Evolutionary conservation across 208 protist species (phyloP).

Genomic region (Borovskyia barvae): DNA sequence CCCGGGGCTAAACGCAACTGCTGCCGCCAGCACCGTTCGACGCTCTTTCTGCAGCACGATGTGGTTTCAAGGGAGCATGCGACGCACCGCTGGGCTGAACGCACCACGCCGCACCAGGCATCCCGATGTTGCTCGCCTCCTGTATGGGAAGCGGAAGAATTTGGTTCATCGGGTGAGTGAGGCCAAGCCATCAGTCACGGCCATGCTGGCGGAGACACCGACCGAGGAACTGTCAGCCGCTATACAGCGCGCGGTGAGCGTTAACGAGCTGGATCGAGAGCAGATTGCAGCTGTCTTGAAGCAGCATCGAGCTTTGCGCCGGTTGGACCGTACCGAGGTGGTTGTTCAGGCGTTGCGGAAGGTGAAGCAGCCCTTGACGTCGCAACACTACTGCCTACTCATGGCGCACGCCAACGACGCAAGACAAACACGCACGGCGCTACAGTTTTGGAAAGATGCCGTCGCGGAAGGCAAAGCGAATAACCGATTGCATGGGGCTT

Average conservation of each 20-base stretch:
- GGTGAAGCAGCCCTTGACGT: conserved; percentile 36
- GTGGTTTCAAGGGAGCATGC: conserved; percentile 8
- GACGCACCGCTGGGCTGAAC: conserved; percentile 1
- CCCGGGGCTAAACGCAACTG: neutral
- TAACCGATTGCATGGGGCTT: conserved; percentile 59
- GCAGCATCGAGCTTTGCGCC: conserved; percentile 60
- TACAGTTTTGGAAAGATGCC: conserved; percentile 69
- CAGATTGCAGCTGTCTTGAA: conserved; percentile 51
- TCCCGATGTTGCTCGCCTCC: conserved; percentile 58
- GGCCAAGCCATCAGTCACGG: conserved; percentile 43
- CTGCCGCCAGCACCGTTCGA: neutral
- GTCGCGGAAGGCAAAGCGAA: conserved; percentile 58
- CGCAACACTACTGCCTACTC: conserved; percentile 74
- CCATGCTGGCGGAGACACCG: conserved; percentile 44
- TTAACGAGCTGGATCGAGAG: conserved; percentile 55
- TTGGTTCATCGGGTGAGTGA: conserved; percentile 50
- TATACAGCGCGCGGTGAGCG: conserved; percentile 39
- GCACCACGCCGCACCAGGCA: conserved; percentile 3
- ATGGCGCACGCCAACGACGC: conserved; percentile 89
- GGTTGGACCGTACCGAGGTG: conserved; percentile 71
- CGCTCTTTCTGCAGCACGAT: neutral
- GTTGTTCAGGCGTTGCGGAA: conserved; percentile 45
- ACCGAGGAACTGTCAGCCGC: conserved; percentile 32
- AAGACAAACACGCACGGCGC: conserved; percentile 42
- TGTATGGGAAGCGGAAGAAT: conserved; percentile 86